Evolutionary conservation across 345 rosid species (phyloP).

Genomic region (rapeseed (Brassica napus)): Da-Ae NC_063441.1:19371501-19372000

Average conservation of each 20-base stretch:
- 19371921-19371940: neutral
- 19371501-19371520: slow-evolving; percentile 47
- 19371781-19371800: slow-evolving; percentile 67
- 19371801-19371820: slow-evolving; percentile 28
- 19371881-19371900: slow-evolving; percentile 26
- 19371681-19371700: neutral
- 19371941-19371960: slow-evolving; percentile 14
- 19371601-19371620: neutral
- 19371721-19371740: slow-evolving; percentile 2
- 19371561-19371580: slow-evolving; percentile 3
- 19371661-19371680: slow-evolving; percentile 21
- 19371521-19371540: slow-evolving; percentile 75
- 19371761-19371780: slow-evolving; percentile 52
- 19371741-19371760: slow-evolving; percentile 47
- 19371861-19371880: neutral
- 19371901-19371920: slow-evolving; percentile 14
- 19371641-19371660: neutral
- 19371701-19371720: neutral
- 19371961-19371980: neutral
- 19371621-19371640: neutral
- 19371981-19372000: neutral
- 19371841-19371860: neutral
- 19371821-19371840: slow-evolving; percentile 32
- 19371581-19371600: neutral
- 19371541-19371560: slow-evolving; percentile 22